Base-by-base conservation (phyloP, 306 rosid species). In the Sindora glabra region DNA sequence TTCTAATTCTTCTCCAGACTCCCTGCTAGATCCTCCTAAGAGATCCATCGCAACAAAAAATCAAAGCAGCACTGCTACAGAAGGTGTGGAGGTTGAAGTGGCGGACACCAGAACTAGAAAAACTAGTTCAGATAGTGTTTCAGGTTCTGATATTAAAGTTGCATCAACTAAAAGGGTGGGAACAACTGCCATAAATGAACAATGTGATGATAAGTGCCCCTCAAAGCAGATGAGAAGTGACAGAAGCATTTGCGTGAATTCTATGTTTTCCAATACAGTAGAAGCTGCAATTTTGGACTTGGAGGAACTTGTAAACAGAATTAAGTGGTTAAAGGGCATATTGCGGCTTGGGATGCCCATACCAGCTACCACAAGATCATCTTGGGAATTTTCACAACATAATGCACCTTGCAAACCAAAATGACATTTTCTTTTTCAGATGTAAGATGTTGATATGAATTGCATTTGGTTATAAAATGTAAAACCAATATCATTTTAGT, bases 221-320 rank as follows among this genome's bases (percentile, higher is more conserved):
- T 33, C 58, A 24, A 77, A 81, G 79, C 74, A 62, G 74, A 67
- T 46, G 76, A 74, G 69, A 60, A 67, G 40, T 8, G 59, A 73
- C 49, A 64, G 17, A 48, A 40, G 54, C 52, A 54, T 78, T 6
- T 47, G 69, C 68, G 60, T 75, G 27, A 80, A 83, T 72, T 70
- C 84, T 41, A 67, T 18, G 75, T 62, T 51, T 42, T 69, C 80
- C 39, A 81, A 75, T 62, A 60, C 83, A 2, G 37, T 74, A 48
- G 98, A 83, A 49, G 84, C 74, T 48, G 74, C 89, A 45, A 27
- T 91, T 49, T 34, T 83, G 76, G 92, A 91, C 50, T 68, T 91
- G 80, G 98, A 88, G 81, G 95, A 85, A 47, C 90, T 91, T 70
- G 65, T 85, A 34, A 75, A 65, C 70, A 68, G 71, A 56, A 49